Evolutionary conservation across 768 basidiomycete genomes (phyloP), one percentile per base, ranked within the genome.

Genomic region (Hydnomerulius pinastri): DNA sequence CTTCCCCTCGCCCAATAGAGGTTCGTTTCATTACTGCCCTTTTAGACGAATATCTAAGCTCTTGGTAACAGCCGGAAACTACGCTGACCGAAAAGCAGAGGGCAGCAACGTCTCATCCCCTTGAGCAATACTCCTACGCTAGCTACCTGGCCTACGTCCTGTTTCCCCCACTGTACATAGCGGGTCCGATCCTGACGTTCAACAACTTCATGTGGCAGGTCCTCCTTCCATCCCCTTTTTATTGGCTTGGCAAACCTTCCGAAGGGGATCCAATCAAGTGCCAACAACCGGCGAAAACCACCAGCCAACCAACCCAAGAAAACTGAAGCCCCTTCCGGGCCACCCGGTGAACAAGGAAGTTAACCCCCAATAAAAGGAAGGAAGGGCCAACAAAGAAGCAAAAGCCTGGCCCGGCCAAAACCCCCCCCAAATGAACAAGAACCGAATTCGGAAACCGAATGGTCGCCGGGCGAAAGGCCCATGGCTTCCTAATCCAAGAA

Each of bases 361-460:
- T 41, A 80, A 97, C 33, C 76, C 95, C 32, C 97, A 99, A 64
- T 92, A 80, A 66, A 97, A 98, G 89, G 94, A 97, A 60, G 87
- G 97, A 24, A 92, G 96, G 17, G 96, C 95, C 3, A 96, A 98
- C 73, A 98, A 98, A 68, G 92, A 96, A 56, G 74, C 78, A 0
- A 82, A 80, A 40, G 89, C 90, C 2, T 98, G 95, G 96, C 56
- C 64, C 4, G 90, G 88, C 4, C 80, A 86, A 59, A 80, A 83
- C 0, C 86, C 93, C 0, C 80, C 86, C 7, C 79, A 98, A 64
- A 77, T 98, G 17, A 83, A 84, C 59, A 89, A 97, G 88, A 82
- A 98, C 39, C 94, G 96, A 0, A 95, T 97, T 62, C 98, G 95
- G 96, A 98, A n/a, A 96, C 64, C 77, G 98, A 40, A 88, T 96